Evolutionary conservation across 2,329 filamentous ascomycete genomes (phyloP).

Genomic region (Tolypocladium cylindrosporum): DNA sequence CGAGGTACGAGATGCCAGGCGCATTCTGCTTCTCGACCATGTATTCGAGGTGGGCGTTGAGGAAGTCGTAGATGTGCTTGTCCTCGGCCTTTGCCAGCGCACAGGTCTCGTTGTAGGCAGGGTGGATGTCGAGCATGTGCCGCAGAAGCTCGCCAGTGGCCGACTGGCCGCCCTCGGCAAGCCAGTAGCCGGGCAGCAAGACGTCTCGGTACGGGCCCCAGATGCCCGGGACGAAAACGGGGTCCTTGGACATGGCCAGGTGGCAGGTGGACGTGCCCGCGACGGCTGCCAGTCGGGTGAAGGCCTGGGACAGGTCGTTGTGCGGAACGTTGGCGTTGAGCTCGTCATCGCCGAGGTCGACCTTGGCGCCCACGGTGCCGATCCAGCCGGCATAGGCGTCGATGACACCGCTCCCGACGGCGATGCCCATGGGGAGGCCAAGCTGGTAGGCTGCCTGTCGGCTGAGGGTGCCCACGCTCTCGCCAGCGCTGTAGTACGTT

Average conservation of each 20-base stretch:
- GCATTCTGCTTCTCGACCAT: conserved; percentile 60
- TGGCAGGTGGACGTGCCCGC: conserved; percentile 97
- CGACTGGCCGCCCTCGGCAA: conserved; percentile 94
- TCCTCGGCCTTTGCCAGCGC: conserved; percentile 73
- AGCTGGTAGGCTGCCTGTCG: conserved; percentile 76
- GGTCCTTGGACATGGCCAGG: conserved; percentile 85
- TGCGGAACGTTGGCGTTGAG: conserved; percentile 58
- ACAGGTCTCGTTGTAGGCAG: conserved; percentile 72
- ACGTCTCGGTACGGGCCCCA: conserved; percentile 98
- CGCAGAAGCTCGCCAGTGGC: conserved; percentile 91
- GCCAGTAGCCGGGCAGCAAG: conserved; percentile 84
- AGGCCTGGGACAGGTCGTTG: conserved; percentile 87
- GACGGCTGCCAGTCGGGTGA: conserved; percentile 84
- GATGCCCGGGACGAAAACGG: conserved; percentile 89
- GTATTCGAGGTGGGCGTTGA: conserved; percentile 77
- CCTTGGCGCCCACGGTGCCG: conserved; percentile 94
- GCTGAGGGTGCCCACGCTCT: conserved; percentile 76
- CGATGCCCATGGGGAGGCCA: conserved; percentile 76
- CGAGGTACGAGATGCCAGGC: conserved; percentile 74
- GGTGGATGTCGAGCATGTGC: conserved; percentile 90
- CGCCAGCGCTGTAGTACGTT: conserved; percentile 81
- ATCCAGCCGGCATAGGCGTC: conserved; percentile 99
- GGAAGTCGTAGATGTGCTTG: conserved; percentile 87
- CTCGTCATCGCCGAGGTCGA: conserved; percentile 58
- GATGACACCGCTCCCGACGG: conserved; percentile 92